Evolutionary conservation across 2,329 filamentous ascomycete species (phyloP).

Genomic region (Pleomassaria siparia): DNA sequence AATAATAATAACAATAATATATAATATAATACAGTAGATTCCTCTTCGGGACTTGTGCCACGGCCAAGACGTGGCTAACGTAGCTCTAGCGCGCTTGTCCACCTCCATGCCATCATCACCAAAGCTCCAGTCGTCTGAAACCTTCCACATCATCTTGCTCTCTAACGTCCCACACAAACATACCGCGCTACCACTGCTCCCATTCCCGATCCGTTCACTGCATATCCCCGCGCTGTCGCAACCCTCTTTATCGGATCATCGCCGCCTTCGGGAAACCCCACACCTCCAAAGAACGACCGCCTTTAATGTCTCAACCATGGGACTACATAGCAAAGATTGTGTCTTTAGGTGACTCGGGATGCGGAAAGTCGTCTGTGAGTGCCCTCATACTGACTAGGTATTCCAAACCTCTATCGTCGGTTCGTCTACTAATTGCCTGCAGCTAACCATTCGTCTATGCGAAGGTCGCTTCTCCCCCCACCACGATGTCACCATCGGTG

Average conservation of each 20-base stretch:
- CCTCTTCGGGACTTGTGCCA: not conserved
- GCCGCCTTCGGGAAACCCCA: constrained; percentile 12
- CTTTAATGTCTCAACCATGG: constrained; percentile 69
- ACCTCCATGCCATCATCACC: not conserved
- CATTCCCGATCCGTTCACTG: not conserved
- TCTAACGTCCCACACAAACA: not conserved
- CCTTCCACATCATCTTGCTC: not conserved
- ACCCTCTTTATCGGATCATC: constrained; percentile 4
- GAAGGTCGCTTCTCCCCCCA: constrained; percentile 92
- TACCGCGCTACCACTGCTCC: not conserved
- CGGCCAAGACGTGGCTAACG: not conserved
- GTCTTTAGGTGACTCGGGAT: constrained; percentile 94
- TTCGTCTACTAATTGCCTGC: constrained; percentile 17
- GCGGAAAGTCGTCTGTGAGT: constrained; percentile 79
- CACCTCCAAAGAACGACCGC: not conserved
- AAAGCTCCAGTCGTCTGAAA: not conserved
- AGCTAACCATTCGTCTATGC: constrained; percentile 91
- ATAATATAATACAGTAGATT: too few species aligned
- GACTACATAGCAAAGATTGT: constrained; percentile 99
- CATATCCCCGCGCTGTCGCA: not conserved
- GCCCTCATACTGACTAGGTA: not conserved
- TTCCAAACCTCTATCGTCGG: not conserved
- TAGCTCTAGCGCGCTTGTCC: constrained; percentile 1
- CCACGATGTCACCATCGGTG: constrained; percentile 96
- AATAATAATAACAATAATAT: too few species aligned